These are phyloP conservation scores for Suillus occidentalis DNA, from an alignment of 768 basidiomycete genomes.

Conservation along the genomic window DNA sequence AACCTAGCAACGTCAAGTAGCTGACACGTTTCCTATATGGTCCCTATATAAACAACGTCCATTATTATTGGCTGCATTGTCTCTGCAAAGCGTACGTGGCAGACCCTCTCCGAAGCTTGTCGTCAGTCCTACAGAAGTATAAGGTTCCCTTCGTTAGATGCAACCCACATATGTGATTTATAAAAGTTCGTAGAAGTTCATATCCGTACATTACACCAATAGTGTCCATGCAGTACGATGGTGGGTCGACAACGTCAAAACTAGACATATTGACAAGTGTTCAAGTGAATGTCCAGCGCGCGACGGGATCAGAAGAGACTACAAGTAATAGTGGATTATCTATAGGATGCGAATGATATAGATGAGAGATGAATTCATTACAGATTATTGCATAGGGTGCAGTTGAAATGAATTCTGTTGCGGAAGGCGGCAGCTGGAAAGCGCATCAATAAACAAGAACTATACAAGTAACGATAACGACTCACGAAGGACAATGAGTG, in stretches of 20 bases:
- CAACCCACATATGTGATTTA: conserved; percentile 8
- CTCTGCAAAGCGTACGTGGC: background rate
- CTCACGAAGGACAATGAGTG: conserved; percentile 79
- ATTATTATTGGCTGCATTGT: no score
- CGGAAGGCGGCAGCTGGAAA: conserved; percentile 60
- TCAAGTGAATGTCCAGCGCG: conserved; percentile 7
- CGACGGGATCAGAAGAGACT: conserved; percentile 16
- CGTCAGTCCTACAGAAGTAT: background rate
- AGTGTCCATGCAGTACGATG: conserved; percentile 13
- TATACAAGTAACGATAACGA: conserved; percentile 20
- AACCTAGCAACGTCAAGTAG: no score
- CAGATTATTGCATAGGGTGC: conserved; percentile 66
- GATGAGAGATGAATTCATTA: conserved; percentile 39
- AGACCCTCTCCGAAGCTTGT: background rate
- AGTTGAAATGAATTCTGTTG: conserved; percentile 56
- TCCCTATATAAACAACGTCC: background rate
- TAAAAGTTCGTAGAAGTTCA: conserved; percentile 10
- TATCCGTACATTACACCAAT: conserved; percentile 13
- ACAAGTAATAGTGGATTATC: conserved; percentile 31
- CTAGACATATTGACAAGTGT: conserved; percentile 9
- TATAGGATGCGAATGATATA: conserved; percentile 30
- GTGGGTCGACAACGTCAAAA: conserved; percentile 6
- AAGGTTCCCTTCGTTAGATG: background rate
- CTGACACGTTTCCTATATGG: background rate
- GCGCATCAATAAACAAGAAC: conserved; percentile 12